A percentile compares a stretch with the other conserved stretches of the same genome.
phyloP scores from a whole-genome alignment of 2,329 filamentous ascomycete species.

The Didymella segeticola region DNA sequence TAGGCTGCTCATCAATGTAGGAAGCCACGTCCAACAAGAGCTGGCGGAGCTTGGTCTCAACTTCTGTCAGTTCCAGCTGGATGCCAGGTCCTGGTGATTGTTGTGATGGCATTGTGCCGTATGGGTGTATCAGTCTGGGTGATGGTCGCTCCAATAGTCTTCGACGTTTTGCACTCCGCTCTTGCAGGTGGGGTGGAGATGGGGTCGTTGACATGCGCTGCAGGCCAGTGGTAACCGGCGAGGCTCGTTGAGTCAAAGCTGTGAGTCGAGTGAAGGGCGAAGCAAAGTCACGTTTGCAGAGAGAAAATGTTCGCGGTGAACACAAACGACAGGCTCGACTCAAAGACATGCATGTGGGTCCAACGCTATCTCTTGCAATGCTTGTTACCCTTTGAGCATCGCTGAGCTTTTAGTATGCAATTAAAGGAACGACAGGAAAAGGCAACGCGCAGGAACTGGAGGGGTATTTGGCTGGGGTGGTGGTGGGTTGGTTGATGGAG shows the following conservation, averaged over 20 bases:
- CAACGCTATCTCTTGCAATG: slow-evolving; percentile 7
- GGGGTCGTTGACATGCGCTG: slow-evolving; percentile 42
- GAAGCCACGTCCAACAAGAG: slow-evolving; percentile 83
- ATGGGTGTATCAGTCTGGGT: slow-evolving; percentile 32
- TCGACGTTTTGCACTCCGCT: slow-evolving; percentile 42
- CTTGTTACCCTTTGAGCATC: slow-evolving; percentile 1
- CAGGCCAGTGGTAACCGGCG: slow-evolving; percentile 8
- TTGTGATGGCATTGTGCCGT: slow-evolving; percentile 38
- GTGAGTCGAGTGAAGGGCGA: slow-evolving; percentile 15
- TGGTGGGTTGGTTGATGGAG: slow-evolving; percentile 36
- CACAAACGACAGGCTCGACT: slow-evolving; percentile 39
- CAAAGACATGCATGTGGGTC: slow-evolving; percentile 34
- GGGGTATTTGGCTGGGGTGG: slow-evolving; percentile 11
- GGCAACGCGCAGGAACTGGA: slow-evolving; percentile 13
- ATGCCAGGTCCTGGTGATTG: slow-evolving; percentile 17
- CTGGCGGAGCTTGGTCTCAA: slow-evolving; percentile 74
- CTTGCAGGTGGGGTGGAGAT: slow-evolving; percentile 28
- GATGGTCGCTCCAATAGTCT: slow-evolving; percentile 24
- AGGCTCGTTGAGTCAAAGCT: slow-evolving; percentile 3
- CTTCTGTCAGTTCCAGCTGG: slow-evolving; percentile 67
- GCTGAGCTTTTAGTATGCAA: neutral
- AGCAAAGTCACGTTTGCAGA: slow-evolving; percentile 28
- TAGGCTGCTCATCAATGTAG: slow-evolving; percentile 63
- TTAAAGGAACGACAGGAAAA: slow-evolving; percentile 1
- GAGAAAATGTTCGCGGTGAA: slow-evolving; percentile 35